phyloP scores from a whole-genome alignment of 225 moss, liverwort and hornwort species.

The Bryum argenteum region DNA sequence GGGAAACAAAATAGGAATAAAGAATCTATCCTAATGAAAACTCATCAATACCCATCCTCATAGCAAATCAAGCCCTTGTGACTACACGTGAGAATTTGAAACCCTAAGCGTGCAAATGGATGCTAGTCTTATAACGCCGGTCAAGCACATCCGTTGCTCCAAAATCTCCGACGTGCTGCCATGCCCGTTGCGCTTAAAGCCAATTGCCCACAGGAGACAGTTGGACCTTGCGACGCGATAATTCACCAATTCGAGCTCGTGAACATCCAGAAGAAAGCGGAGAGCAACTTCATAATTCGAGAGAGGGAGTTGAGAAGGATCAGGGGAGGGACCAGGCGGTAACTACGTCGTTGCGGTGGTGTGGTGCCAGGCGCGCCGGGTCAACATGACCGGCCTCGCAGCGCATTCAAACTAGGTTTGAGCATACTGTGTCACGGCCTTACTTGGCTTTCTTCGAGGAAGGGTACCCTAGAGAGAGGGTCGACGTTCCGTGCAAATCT shows the following conservation, averaged over 20 bases:
- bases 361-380: conserved; percentile 26
- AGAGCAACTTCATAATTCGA: background rate
- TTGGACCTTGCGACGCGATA: background rate
- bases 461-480: too few relatives aligned
- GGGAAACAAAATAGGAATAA: conserved; percentile 1
- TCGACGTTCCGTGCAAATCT: too few relatives aligned
- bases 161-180: conserved; percentile 9
- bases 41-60: background rate
- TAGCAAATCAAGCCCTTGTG: conserved; percentile 17
- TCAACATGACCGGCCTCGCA: conserved; percentile 2
- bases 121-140: conserved; percentile 32
- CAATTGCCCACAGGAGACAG: conserved; percentile 14
- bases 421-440: too few relatives aligned
- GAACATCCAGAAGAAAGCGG: background rate
- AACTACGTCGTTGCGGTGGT: background rate
- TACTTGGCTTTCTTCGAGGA: too few relatives aligned
- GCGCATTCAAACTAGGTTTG: too few relatives aligned
- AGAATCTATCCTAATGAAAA: background rate
- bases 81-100: conserved; percentile 11
- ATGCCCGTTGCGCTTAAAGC: conserved; percentile 23
- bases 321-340: background rate
- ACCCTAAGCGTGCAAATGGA: conserved; percentile 28
- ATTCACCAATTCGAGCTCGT: conserved; percentile 7
- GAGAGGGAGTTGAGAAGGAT: background rate
- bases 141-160: conserved; percentile 31